phyloP scores from a whole-genome alignment of 2,329 filamentous ascomycete species.

The Didymella exigua region DNA sequence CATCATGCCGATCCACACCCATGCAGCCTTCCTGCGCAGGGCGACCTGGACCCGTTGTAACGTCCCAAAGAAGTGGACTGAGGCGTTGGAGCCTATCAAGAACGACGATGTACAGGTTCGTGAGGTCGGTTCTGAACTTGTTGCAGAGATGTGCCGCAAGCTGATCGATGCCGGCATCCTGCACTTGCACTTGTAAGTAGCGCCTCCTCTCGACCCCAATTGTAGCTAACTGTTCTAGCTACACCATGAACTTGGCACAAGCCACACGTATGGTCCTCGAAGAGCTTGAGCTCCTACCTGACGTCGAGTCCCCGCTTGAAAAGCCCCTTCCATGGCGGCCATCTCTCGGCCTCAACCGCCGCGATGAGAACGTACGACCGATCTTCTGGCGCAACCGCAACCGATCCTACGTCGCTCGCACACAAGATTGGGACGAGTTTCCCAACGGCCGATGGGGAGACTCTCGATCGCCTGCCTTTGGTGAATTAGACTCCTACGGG shows the following conservation, averaged over 20 bases:
- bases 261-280: slow-evolving; percentile 93
- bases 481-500: slow-evolving; percentile 91
- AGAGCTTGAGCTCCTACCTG: slow-evolving; percentile 82
- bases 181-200: slow-evolving; percentile 80
- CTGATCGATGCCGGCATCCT: slow-evolving; percentile 81
- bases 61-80: slow-evolving; percentile 80
- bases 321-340: slow-evolving; percentile 96
- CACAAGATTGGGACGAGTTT: slow-evolving; percentile 98
- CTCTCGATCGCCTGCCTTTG: slow-evolving; percentile 92
- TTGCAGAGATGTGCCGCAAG: slow-evolving; percentile 88
- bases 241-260: slow-evolving; percentile 98
- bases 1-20: slow-evolving; percentile 94
- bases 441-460: slow-evolving; percentile 99
- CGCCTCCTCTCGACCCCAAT: background rate
- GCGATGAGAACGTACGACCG: slow-evolving; percentile 93
- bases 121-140: slow-evolving; percentile 83
- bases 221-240: slow-evolving; percentile 53
- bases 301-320: slow-evolving; percentile 76
- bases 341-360: slow-evolving; percentile 84
- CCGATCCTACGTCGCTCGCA: slow-evolving; percentile 92
- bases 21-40: slow-evolving; percentile 87
- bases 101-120: slow-evolving; percentile 94
- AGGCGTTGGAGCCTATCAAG: slow-evolving; percentile 87
- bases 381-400: slow-evolving; percentile 99
- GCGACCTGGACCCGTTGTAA: slow-evolving; percentile 90